Base-by-base conservation (phyloP, 2,329 filamentous ascomycete species). In the Pyrenophora graminea region DNA sequence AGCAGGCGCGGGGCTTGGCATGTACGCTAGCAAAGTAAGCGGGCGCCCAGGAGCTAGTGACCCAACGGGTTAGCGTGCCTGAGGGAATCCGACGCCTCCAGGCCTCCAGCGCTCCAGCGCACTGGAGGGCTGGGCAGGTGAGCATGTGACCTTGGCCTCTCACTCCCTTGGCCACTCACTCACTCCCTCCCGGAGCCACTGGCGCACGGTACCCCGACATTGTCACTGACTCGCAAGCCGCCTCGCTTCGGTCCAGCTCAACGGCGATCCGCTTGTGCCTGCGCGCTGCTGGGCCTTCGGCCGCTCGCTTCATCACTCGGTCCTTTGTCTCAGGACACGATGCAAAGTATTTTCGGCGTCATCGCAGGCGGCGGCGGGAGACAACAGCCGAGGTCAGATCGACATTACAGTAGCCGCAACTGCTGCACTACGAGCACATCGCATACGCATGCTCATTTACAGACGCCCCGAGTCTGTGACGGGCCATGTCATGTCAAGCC, bases 251-350 rank as follows among this genome's bases (percentile, higher is more conserved):
- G 45, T 39, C 45, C 49, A 52, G 45, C 51, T 53, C 50, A 48
- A 43, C 49, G 56, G 48, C 53, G 56, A 58, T 58, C 58, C 45
- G 51, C 48, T 47, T 45, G 48, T 50, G 46, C 48, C 49, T 61
- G 48, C 23, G 23, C 6, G 23, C 19, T 45, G 48, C 53, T 21
- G 45, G 52, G 25, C 51, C 45, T 57, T 47, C 48, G 45, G 25
- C 41, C 39, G 32, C 42, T 45, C 47, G 53, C 55, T 49, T 47
- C 45, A 55, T 25, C 27, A 44, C 27, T 48, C 42, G 51, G 51
- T 48, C 42, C 47, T 42, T 58, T 45, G 50, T 52, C 48, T 51
- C 48, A 55, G 39, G 43, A 46, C 41, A 52, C 27, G 43, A 33
- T 25, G 39, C 45, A 30, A 41, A 27, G 41, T 40, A 47, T 57